These are phyloP conservation scores for Corylus avellana DNA, from an alignment of 306 rosid genomes.

Conservation along the genomic window DNA sequence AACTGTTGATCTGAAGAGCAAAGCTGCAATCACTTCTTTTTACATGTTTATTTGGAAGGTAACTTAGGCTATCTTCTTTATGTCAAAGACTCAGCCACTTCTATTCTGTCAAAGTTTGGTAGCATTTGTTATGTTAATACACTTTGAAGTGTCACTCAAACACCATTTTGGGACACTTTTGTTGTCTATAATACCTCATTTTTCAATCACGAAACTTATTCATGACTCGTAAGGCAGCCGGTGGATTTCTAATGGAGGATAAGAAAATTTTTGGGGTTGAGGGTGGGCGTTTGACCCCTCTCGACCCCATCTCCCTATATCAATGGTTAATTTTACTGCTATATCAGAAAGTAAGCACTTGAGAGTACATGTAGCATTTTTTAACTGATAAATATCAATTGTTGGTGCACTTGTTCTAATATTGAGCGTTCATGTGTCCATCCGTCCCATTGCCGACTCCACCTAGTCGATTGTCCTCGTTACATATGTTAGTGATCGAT, in stretches of 20 bases:
- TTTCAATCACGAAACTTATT: neutral
- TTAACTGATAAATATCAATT: neutral
- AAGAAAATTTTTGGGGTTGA: no score
- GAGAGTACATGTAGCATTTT: no score
- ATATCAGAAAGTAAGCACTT: no score
- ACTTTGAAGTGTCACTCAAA: neutral
- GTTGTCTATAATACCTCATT: neutral
- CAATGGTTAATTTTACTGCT: no score
- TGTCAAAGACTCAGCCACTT: neutral
- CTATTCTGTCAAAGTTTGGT: neutral
- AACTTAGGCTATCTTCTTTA: neutral
- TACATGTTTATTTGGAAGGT: constrained; percentile 99
- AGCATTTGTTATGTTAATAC: neutral
- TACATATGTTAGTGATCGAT: neutral
- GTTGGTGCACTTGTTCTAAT: neutral
- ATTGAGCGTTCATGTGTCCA: neutral
- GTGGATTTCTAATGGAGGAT: no score
- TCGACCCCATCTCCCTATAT: no score
- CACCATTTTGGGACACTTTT: neutral
- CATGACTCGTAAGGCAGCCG: neutral
- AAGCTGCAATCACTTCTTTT: constrained; percentile 83
- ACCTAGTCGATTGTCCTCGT: neutral
- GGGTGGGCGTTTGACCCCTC: no score
- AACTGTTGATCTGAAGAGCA: constrained; percentile 79
- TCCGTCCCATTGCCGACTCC: neutral